These are phyloP conservation scores for Penicillium occitanis DNA, from an alignment of 2,329 filamentous ascomycete genomes.

Conservation along the genomic window DNA sequence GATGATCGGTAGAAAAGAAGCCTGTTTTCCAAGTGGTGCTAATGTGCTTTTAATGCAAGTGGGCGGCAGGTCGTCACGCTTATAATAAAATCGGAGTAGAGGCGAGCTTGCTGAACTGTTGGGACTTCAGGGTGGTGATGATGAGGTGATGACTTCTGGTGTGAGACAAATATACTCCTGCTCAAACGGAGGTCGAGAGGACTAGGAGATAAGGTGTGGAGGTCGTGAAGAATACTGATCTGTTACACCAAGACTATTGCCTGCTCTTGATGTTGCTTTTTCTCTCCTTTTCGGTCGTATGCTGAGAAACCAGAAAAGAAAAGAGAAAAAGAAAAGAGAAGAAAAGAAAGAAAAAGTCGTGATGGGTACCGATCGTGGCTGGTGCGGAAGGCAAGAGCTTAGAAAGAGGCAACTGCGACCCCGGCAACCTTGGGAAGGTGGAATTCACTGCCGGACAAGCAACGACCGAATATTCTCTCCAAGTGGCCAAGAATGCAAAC, in stretches of 20 bases:
- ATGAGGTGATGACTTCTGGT: neutral
- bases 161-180: neutral
- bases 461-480: neutral
- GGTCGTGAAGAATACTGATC: neutral
- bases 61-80: slow-evolving; percentile 12
- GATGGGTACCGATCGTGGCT: neutral
- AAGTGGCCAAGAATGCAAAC: neutral
- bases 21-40: slow-evolving; percentile 1
- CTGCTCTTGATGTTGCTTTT: neutral
- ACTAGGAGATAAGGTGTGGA: neutral
- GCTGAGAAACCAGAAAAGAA: slow-evolving; percentile 6
- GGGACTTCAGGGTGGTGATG: neutral
- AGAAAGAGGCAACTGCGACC: slow-evolving; percentile 16
- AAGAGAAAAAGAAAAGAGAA: neutral
- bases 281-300: neutral
- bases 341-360: neutral
- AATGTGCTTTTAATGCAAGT: slow-evolving; percentile 6
- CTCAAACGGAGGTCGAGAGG: neutral
- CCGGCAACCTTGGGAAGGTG: neutral
- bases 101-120: neutral
- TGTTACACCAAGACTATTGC: slow-evolving; percentile 2
- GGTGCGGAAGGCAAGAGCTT: slow-evolving; percentile 7
- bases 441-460: neutral
- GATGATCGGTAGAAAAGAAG: neutral
- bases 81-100: neutral